Base-by-base conservation (phyloP, 768 basidiomycete genomes). In the Suillus lakei region DNA sequence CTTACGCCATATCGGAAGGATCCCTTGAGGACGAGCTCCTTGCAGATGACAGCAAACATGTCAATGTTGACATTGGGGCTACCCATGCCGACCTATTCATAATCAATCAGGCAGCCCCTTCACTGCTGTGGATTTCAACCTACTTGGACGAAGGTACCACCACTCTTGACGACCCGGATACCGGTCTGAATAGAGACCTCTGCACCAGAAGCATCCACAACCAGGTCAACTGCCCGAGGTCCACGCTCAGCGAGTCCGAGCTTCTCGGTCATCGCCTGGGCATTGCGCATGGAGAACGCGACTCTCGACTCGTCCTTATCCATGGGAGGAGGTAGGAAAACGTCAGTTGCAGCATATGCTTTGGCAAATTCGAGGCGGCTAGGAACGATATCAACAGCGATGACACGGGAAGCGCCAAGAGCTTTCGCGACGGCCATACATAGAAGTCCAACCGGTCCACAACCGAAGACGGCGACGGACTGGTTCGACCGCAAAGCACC, bases 371-470 rank as follows among this genome's bases (percentile, higher is more conserved):
- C 85, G 56, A 99, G 88, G 43, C 96, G 90, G 34, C 83, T 77
- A 38, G 86, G 80, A 61, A 89, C 84, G 67, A 94, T 91, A 73
- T 96, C 96, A 66, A 97, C 86, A 4, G 90, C 96, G 66, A 99
- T 85, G 67, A 97, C 84, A 56, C 91, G 89, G 48, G 85, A 83
- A 2, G 95, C 97, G 41, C 95, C 96, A 55, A 97, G 82, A 3
- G 96, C 96, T 75, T 91, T 96, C 8, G 97, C 96, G n/a, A 95
- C 94, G 8, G 94, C 96, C 92, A 96, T 94, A 73, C 91, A 93
- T 26, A 98, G 86, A 34, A 97, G 80, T n/a, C 91, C 91, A 63
- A 91, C 88, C 2, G 96, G 96, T 2, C 96, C 94, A 67, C 90
- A 96, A 36, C 96, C 96, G 71, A 96, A 96, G 62, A 98, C 82